Evolutionary conservation across 768 basidiomycete species (phyloP), one percentile per base, ranked within the genome.

Genomic region (Mrakia hoshinonis): DNA sequence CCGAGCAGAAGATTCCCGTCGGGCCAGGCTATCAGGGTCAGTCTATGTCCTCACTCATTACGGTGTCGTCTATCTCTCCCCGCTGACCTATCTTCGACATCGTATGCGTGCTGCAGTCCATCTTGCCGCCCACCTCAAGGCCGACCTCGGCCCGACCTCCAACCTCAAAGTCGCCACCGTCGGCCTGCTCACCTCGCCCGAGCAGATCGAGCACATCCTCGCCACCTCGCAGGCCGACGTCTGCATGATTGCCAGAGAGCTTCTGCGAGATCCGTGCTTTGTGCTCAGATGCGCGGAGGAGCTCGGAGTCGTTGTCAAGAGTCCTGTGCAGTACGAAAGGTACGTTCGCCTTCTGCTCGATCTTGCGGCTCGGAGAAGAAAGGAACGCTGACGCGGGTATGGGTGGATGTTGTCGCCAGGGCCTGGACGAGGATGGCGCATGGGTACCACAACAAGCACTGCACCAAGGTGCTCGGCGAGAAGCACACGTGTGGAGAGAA

Each of bases 271-370:
- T 74, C 86, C 87, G 20, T 85, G 87, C 75, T 89, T 87, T 84
- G 81, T 85, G 3, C 26, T 77, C 48, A 36, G 75, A 12, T 87
- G 88, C 15, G 90, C 90, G 0, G 78, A 84, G 72, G 82, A 84
- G 77, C 81, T 92, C 5, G 86, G 85, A 29, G 83, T 84, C 10
- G 83, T 83, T 1, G 83, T 89, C 24, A 86, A 87, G 75, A 82
- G 86, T 3, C 87, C 89, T 0, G 85, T 84, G 63, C 89, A 91
- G 76, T 90, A 89, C 76, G 86, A 88, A 76, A 80, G 86, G 64
- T 66, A 47, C 26, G 64, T n/a, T n/a, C 34, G 9, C 6, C 36
- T 22, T 10, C n/a, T 11, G n/a, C n/a, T 11, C 10, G 54, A 22
- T 0, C 6, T 36, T 34, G 26, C 10, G 54, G 7, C 5, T 31